phyloP scores from a whole-genome alignment of 1,284 basidiomycete genomes.

The Ceraceosorus bombacis region DNA sequence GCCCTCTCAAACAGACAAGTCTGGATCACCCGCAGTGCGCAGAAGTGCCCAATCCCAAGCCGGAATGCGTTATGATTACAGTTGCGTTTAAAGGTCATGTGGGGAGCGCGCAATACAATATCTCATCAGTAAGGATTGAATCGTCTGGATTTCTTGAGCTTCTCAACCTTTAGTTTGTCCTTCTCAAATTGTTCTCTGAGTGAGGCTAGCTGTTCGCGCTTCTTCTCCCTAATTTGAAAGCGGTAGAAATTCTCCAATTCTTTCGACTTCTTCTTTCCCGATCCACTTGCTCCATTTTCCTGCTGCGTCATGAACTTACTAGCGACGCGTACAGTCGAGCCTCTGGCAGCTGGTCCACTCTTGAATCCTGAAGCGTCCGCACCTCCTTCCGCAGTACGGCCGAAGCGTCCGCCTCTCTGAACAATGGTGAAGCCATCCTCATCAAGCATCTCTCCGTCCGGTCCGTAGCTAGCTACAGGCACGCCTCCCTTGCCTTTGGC shows the following conservation, averaged over 20 bases:
- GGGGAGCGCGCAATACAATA: neutral
- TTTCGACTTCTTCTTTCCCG: conserved; percentile 29
- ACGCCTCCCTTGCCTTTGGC: conserved; percentile 33
- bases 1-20: no score
- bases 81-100: no score
- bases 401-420: conserved; percentile 39
- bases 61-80: no score
- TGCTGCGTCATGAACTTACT: neutral
- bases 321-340: conserved; percentile 8
- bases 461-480: conserved; percentile 20
- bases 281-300: conserved; percentile 3
- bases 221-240: conserved; percentile 43
- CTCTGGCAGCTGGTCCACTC: neutral
- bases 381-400: conserved; percentile 23
- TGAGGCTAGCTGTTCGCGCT: conserved; percentile 35
- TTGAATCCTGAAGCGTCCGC: neutral
- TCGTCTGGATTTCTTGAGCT: conserved; percentile 33
- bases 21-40: no score
- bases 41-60: no score
- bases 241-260: conserved; percentile 44
- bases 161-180: conserved; percentile 39
- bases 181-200: conserved; percentile 41
- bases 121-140: conserved; percentile 33
- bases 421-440: conserved; percentile 47
- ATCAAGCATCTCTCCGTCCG: conserved; percentile 42